phyloP scores from a whole-genome alignment of 1,284 basidiomycete species.

The Moesziomyces globuligerus region DNA sequence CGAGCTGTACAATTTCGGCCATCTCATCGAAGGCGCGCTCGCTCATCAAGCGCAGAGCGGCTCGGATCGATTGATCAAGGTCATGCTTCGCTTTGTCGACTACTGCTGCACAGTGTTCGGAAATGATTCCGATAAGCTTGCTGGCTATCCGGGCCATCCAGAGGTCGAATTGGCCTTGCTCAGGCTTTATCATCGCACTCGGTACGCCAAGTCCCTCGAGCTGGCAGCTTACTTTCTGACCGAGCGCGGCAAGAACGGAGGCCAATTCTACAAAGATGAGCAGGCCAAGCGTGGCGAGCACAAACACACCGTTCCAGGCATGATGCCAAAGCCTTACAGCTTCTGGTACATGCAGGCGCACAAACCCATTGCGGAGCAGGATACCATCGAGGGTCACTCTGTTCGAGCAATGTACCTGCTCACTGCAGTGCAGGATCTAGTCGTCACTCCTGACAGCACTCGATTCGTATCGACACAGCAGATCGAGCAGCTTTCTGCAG shows the following conservation, averaged over 20 bases:
- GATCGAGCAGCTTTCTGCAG: slow-evolving; percentile 6
- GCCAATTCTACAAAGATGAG: slow-evolving; percentile 31
- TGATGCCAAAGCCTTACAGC: slow-evolving; percentile 29
- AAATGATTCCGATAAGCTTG: slow-evolving; percentile 10
- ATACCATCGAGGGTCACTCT: slow-evolving; percentile 33
- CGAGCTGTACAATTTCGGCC: slow-evolving; percentile 41
- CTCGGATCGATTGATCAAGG: slow-evolving; percentile 17
- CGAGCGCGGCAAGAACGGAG: slow-evolving; percentile 23
- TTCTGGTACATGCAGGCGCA: slow-evolving; percentile 46
- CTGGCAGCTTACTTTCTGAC: slow-evolving; percentile 30
- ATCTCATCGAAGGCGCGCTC: slow-evolving; percentile 28
- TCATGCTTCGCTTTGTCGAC: slow-evolving; percentile 37
- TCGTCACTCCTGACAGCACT: slow-evolving; percentile 6
- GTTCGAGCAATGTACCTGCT: slow-evolving; percentile 35
- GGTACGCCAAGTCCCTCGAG: slow-evolving; percentile 6
- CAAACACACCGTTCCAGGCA: slow-evolving; percentile 10
- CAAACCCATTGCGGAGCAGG: slow-evolving; percentile 26
- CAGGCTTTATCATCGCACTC: slow-evolving; percentile 17
- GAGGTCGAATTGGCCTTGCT: slow-evolving; percentile 32
- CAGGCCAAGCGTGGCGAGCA: slow-evolving; percentile 26
- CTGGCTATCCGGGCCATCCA: slow-evolving; percentile 34
- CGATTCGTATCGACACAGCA: slow-evolving; percentile 1
- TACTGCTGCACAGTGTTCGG: slow-evolving; percentile 32
- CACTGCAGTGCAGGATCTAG: slow-evolving; percentile 29
- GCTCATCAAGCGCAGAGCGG: slow-evolving; percentile 20